Evolutionary conservation across 2,329 filamentous ascomycete species (phyloP).

Genomic region (Aspergillus latus): DNA sequence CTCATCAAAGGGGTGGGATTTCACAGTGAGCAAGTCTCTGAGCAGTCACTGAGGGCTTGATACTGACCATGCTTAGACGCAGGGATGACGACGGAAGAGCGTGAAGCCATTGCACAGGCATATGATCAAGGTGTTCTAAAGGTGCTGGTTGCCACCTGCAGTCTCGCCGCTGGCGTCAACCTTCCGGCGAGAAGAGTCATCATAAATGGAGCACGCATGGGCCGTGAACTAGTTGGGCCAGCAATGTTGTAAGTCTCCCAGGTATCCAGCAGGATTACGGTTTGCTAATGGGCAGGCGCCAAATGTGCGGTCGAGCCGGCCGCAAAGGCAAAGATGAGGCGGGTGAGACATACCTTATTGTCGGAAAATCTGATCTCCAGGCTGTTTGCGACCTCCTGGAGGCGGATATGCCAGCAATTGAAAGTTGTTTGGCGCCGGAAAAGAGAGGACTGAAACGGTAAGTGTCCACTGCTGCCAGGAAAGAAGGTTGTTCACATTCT

Average conservation of each 20-base stretch:
- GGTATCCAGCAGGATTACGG: not conserved
- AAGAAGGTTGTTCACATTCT: constrained; percentile 14
- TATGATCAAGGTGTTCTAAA: constrained; percentile 69
- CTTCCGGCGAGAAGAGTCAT: constrained; percentile 71
- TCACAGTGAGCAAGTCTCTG: constrained; percentile 57
- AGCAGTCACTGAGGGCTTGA: not conserved
- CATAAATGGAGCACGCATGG: constrained; percentile 73
- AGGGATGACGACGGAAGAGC: constrained; percentile 69
- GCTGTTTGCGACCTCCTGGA: constrained; percentile 69
- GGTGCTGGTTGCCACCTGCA: constrained; percentile 74
- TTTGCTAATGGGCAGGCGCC: constrained; percentile 49
- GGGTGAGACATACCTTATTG: constrained; percentile 76
- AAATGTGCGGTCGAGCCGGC: constrained; percentile 77
- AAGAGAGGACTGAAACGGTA: constrained; percentile 68
- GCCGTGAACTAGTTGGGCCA: constrained; percentile 71
- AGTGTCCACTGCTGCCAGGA: not conserved
- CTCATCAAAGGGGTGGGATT: constrained; percentile 69
- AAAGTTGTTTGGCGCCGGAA: constrained; percentile 67
- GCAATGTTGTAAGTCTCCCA: constrained; percentile 61
- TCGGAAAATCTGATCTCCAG: constrained; percentile 66
- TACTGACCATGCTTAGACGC: constrained; percentile 39
- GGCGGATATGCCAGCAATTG: constrained; percentile 68
- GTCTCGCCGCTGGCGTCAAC: constrained; percentile 80
- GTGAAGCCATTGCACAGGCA: constrained; percentile 68
- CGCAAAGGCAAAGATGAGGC: constrained; percentile 76